Evolutionary conservation across 2,329 filamentous ascomycete genomes (phyloP), one percentile per base, ranked within the genome.

Genomic region (Fusarium haematococcum): DNA sequence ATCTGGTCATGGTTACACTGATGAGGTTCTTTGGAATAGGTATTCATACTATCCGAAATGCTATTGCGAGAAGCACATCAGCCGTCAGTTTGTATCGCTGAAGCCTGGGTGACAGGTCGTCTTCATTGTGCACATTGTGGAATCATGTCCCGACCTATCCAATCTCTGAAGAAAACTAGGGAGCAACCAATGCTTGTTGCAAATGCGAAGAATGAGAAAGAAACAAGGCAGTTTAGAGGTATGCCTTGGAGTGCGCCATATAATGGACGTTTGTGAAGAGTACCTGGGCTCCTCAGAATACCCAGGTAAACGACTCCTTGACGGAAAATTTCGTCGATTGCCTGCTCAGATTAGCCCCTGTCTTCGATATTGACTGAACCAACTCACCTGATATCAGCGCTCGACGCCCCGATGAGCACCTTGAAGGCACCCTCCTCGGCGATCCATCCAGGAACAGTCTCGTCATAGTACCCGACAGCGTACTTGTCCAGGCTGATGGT

Each of bases 251-350:
- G 13, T 33, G 3, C 27, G 48, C 25, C 25, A 16, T 8, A 9
- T 52, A n/a, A 5, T 52, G 10, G 16, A 27, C 43, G 43, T 14
- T 9, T 33, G 50, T 6, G 14, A 52, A 52, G 25, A 14, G 35
- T 52, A 20, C 43, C 18, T 27, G 43, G 43, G 43, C 2, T 16
- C 5, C 14, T 70, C 80, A 92, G 74, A 91, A 92, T 9, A 90
- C 84, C 91, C 91, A 93, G 27, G 88, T 91, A 78, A 93, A 93
- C 6, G 90, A 89, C 77, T 92, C 88, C 78, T 88, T 84, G 45
- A 93, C 90, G 62, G 89, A 86, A 70, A 93, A 92, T 16, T 83
- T 83, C 6, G 84, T 78, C 50, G 81, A 84, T 67, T 84, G 83
- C 75, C 89, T 91, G 65, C 9, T 54, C 30, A 62, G 30, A 67